Base-by-base conservation (phyloP, 78 protist genomes). In the Dictyostelium citrinum region DNA sequence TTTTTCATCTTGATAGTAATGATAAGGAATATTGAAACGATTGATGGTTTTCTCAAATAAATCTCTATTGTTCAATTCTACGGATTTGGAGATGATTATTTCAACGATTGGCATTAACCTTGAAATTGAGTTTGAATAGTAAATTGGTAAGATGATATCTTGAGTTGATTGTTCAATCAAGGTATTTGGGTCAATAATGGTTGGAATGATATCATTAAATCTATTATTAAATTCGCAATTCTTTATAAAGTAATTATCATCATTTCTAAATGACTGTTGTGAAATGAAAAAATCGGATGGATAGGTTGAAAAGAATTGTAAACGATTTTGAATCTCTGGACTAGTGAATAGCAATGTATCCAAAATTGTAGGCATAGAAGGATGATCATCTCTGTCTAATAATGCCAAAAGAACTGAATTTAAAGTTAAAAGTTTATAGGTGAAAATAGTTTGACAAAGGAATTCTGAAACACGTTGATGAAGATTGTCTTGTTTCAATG, bases 81-180 rank as follows among this genome's bases (percentile, higher is more conserved):
- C 35, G 0, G 39, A n/a, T 58, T 80, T 80, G 0, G 46, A 27
- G 11, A 80, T 29, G 0, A 80, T 7, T 5, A 55, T 22, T 24
- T 80, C 84, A 24, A 80, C 3, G 2, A 58, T 35, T 58, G 84
- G 84, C 37, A 80, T 29, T 33, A 80, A 55, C 58, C 84, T 80
- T 10, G 84, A 55, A 35, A 80, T 33, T 33, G 74, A 24, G 9
- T 49, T 55, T 14, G 68, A 46, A 35, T 80, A 80, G 24, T 80
- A 80, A 20, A 80, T 80, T 29, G 84, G 84, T 14, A 80, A 24
- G 0, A 17, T 29, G 12, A 14, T 41, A 35, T 58, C 84, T 35
- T 49, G 84, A 27, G 20, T 14, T 78, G 61, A n/a, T 14, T 46
- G n/a, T 49, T 43, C 55, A 29, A 17, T 24, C 12, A 27, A n/a